These are phyloP conservation scores for Pseudocercospora crystallina DNA, from an alignment of 2,329 filamentous ascomycete species.

Conservation along the genomic window DNA sequence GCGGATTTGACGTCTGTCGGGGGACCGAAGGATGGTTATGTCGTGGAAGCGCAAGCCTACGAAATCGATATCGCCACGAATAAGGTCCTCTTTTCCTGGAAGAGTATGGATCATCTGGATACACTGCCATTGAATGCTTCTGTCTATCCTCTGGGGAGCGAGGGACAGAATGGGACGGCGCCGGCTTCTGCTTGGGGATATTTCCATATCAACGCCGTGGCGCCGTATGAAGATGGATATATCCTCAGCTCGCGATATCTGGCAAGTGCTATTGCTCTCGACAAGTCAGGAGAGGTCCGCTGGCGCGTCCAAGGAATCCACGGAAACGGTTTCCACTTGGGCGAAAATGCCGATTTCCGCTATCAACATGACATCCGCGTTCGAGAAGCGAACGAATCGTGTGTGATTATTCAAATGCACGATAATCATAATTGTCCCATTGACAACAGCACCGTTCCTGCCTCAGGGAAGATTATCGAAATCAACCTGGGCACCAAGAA, in stretches of 20 bases:
- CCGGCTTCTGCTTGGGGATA: constrained; percentile 23
- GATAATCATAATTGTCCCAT: constrained; percentile 26
- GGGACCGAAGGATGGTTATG: constrained; percentile 33
- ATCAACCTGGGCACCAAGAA: constrained; percentile 13
- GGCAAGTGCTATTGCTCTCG: constrained; percentile 20
- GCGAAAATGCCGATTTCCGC: constrained; percentile 18
- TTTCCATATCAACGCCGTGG: constrained; percentile 25
- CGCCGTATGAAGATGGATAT: constrained; percentile 20
- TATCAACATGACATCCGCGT: constrained; percentile 26
- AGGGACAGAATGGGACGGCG: constrained; percentile 19
- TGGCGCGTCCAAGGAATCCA: constrained; percentile 21
- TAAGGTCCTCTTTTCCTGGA: constrained; percentile 39
- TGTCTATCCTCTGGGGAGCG: constrained; percentile 28
- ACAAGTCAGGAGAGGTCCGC: constrained; percentile 15
- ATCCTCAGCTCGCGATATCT: constrained; percentile 24
- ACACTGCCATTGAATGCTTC: constrained; percentile 34
- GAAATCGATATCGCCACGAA: constrained; percentile 39
- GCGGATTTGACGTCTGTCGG: constrained; percentile 32
- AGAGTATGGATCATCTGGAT: constrained; percentile 38
- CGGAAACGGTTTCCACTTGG: constrained; percentile 15
- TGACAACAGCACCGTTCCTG: constrained; percentile 19
- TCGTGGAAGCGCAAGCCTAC: constrained; percentile 30
- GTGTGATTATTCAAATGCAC: constrained; percentile 11
- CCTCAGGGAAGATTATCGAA: constrained; percentile 21
- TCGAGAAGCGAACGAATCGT: background rate